phyloP scores from a whole-genome alignment of 2,329 filamentous ascomycete species.

The Fusarium nanum region DNA sequence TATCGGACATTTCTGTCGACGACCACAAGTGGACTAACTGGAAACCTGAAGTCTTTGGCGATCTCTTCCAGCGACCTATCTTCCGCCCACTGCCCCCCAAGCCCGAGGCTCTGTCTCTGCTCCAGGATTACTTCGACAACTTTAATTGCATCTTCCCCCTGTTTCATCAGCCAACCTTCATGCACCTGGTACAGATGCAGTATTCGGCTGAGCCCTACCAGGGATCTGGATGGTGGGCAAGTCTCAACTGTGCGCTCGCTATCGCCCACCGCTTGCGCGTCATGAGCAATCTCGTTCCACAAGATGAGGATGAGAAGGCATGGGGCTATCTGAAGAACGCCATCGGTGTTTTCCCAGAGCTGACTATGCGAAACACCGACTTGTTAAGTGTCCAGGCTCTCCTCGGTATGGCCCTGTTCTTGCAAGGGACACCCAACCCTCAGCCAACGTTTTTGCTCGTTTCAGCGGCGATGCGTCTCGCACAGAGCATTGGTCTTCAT shows the following conservation, averaged over 20 bases:
- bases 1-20: conserved; percentile 88
- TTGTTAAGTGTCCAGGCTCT: conserved; percentile 93
- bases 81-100: conserved; percentile 88
- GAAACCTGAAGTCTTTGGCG: conserved; percentile 97
- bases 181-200: conserved; percentile 94
- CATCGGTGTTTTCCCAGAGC: conserved; percentile 89
- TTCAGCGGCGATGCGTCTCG: conserved; percentile 87
- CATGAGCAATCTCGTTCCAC: conserved; percentile 92
- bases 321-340: conserved; percentile 98
- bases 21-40: conserved; percentile 97
- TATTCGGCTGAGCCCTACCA: conserved; percentile 94
- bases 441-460: conserved; percentile 94
- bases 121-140: conserved; percentile 96
- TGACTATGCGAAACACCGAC: conserved; percentile 96
- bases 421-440: conserved; percentile 96
- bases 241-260: conserved; percentile 92
- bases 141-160: conserved; percentile 99
- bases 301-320: conserved; percentile 92
- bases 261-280: conserved; percentile 92
- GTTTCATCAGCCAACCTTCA: conserved; percentile 97
- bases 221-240: conserved; percentile 98
- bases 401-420: conserved; percentile 91
- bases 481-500: conserved; percentile 94
- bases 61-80: conserved; percentile 86
- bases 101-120: conserved; percentile 85